These are phyloP conservation scores for Triadica sebifera DNA, from an alignment of 345 rosid species.

Conservation along the genomic window DNA sequence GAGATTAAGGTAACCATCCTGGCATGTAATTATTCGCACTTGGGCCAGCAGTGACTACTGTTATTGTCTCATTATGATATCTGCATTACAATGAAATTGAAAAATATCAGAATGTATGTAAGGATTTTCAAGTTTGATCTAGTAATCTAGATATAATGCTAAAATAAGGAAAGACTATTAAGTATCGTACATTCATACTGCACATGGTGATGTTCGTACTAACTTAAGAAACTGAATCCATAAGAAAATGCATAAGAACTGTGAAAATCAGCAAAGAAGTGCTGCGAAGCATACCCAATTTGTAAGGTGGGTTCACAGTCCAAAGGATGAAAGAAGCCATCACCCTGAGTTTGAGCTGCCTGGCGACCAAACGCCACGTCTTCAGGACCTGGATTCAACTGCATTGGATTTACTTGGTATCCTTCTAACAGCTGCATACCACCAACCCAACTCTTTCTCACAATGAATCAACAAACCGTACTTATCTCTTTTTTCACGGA, in stretches of 20 bases:
- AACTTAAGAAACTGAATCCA: no score
- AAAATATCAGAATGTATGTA: no score
- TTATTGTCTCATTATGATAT: slow-evolving; percentile 58
- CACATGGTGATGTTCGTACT: no score
- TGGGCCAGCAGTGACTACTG: slow-evolving; percentile 65
- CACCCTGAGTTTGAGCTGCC: slow-evolving; percentile 46
- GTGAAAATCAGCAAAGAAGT: no score
- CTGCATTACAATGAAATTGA: slow-evolving; percentile 33
- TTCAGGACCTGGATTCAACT: slow-evolving; percentile 61
- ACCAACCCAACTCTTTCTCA: slow-evolving; percentile 2
- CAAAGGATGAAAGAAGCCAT: slow-evolving; percentile 75
- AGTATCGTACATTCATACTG: no score
- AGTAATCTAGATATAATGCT: no score
- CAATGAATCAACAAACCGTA: no score
- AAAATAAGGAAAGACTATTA: no score
- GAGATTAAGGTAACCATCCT: slow-evolving; percentile 78
- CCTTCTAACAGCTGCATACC: slow-evolving; percentile 76
- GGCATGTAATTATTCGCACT: slow-evolving; percentile 77
- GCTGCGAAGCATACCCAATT: slow-evolving; percentile 62
- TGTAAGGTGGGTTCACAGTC: slow-evolving; percentile 89
- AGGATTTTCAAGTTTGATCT: no score
- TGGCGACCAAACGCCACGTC: slow-evolving; percentile 63
- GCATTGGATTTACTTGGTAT: slow-evolving; percentile 64
- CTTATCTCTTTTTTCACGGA: no score
- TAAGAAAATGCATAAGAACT: neutral